phyloP scores from a whole-genome alignment of 345 rosid species.

The Raphanus raphanistrum region DNA sequence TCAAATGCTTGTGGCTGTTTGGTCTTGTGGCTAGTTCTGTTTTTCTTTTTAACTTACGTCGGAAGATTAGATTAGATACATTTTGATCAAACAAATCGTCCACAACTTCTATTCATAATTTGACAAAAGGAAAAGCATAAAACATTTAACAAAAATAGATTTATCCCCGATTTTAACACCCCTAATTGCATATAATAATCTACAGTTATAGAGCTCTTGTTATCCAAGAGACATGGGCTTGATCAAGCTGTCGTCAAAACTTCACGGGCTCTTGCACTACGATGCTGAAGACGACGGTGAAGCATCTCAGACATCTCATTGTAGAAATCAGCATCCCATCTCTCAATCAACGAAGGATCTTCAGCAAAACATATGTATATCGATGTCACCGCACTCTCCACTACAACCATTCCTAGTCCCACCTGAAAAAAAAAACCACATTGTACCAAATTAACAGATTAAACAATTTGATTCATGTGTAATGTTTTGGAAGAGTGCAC shows the following conservation, averaged over 20 bases:
- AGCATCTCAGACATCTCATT: conserved; percentile 72
- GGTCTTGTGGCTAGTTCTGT: not conserved
- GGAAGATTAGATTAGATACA: conserved; percentile 13
- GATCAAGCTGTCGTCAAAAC: conserved; percentile 36
- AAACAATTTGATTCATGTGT: not conserved
- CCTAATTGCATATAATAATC: conserved; percentile 1
- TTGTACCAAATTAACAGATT: not conserved
- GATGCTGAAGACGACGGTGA: conserved; percentile 81
- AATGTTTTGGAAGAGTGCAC: not conserved
- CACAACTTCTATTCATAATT: not conserved
- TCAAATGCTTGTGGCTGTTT: not conserved
- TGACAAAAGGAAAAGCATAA: conserved; percentile 8
- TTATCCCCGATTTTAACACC: not conserved
- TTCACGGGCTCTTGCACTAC: conserved; percentile 60
- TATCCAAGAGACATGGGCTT: not conserved
- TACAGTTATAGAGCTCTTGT: conserved; percentile 9
- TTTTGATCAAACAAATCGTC: conserved; percentile 18
- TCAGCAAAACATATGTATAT: conserved; percentile 91
- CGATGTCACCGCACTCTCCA: conserved; percentile 92
- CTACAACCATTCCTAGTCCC: conserved; percentile 88
- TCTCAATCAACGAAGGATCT: conserved; percentile 71
- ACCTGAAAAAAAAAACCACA: conserved; percentile 49
- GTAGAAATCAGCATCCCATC: conserved; percentile 77
- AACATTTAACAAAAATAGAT: conserved; percentile 6
- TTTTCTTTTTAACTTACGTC: too few relatives aligned